Base-by-base conservation (phyloP, 2,329 filamentous ascomycete genomes). In the Colletotrichum ledebouriae region DNA sequence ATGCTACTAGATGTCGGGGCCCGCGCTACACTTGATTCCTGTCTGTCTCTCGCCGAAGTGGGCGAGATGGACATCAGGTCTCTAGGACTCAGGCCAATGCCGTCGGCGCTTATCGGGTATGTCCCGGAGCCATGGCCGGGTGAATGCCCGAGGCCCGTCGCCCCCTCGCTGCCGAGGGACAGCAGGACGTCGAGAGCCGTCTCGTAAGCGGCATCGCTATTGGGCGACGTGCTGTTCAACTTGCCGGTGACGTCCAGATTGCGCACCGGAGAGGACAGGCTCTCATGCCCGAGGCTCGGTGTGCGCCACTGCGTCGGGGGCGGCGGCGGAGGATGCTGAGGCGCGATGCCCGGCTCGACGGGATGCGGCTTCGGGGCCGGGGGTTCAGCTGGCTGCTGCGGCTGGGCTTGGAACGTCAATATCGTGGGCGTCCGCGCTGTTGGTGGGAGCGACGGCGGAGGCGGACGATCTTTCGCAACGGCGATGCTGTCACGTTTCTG, bases 101-200 rank as follows among this genome's bases (percentile, higher is more conserved):
- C 53, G 2, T 64, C 47, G 0, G 33, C 37, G 15, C 59, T 42
- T 5, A 42, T 33, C 6, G 50, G 22, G 12, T 52, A 62, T 0
- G 52, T 6, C 25, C 17, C 64, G 0, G 64, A 42, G 4, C 46
- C 37, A 13, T 44, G 52, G 10, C 46, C 52, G 9, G 61, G 59
- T 2, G 59, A 61, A 12, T 47, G 55, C 3, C 41, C 33, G 29
- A 49, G 20, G 33, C 34, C 58, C 1, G 50, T 34, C 17, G 60
- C 49, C 6, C 63, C 62, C 37, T 76, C 73, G 15, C 72, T 72
- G 2, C 79, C 78, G 4, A 82, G 73, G 0, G 78, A 77, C 2
- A 79, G 57, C 2, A 80, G 71, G 0, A 75, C 78, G 33, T 78
- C 73, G 10, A 80, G 70, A 3, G 78, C 78, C 4, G 76, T 77